Evolutionary conservation across 176 grass and related monocot species (phyloP).

Genomic region (Triticum turgidum): DNA sequence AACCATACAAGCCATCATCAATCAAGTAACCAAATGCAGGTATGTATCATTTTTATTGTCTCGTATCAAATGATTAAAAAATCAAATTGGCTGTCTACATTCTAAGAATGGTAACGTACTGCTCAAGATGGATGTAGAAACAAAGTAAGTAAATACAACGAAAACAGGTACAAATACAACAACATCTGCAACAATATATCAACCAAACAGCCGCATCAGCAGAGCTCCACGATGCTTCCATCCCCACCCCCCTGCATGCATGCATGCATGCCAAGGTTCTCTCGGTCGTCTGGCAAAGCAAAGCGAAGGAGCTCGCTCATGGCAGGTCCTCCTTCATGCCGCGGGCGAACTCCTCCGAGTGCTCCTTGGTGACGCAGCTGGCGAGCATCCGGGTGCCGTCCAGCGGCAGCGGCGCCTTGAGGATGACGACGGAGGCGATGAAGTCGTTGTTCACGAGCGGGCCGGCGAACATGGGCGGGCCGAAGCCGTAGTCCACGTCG

Average conservation of each 20-base stretch:
- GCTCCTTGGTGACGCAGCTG: conserved; percentile 75
- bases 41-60: conserved; percentile 39
- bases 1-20: too few species aligned
- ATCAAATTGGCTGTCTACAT: conserved; percentile 29
- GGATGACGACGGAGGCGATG: conserved; percentile 72
- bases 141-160: conserved; percentile 26
- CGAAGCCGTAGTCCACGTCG: conserved; percentile 74
- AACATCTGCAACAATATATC: background rate
- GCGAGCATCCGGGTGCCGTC: conserved; percentile 70
- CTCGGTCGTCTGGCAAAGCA: background rate
- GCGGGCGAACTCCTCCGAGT: conserved; percentile 54
- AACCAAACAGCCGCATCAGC: conserved; percentile 20
- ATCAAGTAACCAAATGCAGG: background rate
- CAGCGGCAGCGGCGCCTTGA: conserved; percentile 71
- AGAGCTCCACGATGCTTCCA: background rate
- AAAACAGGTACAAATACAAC: conserved; percentile 28
- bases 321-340: conserved; percentile 51
- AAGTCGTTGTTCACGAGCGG: conserved; percentile 82
- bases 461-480: conserved; percentile 57
- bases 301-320: conserved; percentile 10
- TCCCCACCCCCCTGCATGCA: too few species aligned
- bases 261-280: background rate
- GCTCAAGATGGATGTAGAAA: background rate
- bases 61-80: conserved; percentile 35
- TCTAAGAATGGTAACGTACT: background rate